Percentiles rank a stretch among this genome's conserved stretches.
Evolutionary conservation across 1,284 basidiomycete species (phyloP).

Genomic region (Sporisorium graminicola): DNA sequence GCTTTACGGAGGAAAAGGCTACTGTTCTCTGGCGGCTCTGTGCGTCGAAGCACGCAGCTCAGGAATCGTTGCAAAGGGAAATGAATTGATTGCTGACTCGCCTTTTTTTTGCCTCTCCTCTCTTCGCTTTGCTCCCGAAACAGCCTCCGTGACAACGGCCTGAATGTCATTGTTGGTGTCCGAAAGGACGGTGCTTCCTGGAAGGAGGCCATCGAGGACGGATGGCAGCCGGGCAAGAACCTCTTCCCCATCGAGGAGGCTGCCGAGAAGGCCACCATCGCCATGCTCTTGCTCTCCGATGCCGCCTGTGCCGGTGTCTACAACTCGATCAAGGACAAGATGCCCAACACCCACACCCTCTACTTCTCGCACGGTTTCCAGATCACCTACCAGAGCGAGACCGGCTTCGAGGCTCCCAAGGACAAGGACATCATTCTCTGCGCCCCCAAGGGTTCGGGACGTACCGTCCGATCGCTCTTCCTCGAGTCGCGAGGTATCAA

Average conservation of each 20-base stretch:
- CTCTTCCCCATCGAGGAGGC: conserved; percentile 99
- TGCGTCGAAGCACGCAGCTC: not conserved
- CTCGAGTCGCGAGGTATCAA: conserved; percentile 99
- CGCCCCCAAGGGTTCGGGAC: conserved; percentile 97
- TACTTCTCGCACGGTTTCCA: conserved; percentile 99
- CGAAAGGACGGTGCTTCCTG: conserved; percentile 96
- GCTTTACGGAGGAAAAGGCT: not conserved
- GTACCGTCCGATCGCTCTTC: conserved; percentile 99
- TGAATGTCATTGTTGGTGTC: conserved; percentile 99
- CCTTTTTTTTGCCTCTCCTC: conserved; percentile 1
- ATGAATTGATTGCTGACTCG: conserved; percentile 15
- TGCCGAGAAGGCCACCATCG: conserved; percentile 93
- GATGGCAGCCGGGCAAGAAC: conserved; percentile 98
- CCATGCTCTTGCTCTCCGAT: conserved; percentile 99
- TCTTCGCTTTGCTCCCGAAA: no score
- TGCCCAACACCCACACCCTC: conserved; percentile 99
- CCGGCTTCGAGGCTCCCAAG: conserved; percentile 87
- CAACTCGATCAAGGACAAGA: conserved; percentile 83
- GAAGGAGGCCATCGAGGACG: conserved; percentile 95
- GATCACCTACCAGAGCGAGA: conserved; percentile 97
- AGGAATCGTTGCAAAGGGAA: not conserved
- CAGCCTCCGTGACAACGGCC: conserved; percentile 92
- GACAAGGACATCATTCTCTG: conserved; percentile 99
- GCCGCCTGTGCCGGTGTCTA: conserved; percentile 97
- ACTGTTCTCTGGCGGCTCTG: not conserved